Base-by-base conservation (phyloP, 2,329 filamentous ascomycete genomes). In the Sarocladium brachiariae region DNA sequence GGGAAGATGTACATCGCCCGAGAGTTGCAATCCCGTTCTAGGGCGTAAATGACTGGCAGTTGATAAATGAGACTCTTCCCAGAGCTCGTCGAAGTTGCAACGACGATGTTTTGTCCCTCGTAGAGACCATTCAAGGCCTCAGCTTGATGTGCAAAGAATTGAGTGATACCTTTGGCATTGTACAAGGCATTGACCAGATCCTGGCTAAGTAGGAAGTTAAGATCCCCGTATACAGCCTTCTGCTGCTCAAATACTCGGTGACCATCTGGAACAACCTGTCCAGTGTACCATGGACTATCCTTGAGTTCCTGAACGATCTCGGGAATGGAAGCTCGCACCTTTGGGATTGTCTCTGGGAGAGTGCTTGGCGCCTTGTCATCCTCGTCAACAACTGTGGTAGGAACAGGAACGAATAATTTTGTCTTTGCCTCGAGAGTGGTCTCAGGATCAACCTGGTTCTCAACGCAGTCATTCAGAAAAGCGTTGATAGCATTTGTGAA, bases 31-130 rank as follows among this genome's bases (percentile, higher is more conserved):
- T 97, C 87, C 49, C 81, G 74, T 65, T 99, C 92, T 2, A 99
- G 71, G 47, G 89, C 86, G 62, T 95, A 83, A 10, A 99, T 70
- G 39, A 99, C 89, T 0, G 93, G 93, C 14, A 99, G 78, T 61
- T 99, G 93, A 62, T 97, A 99, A 54, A 99, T 96, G n/a, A 99
- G 72, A 5, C 90, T 96, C 66, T 99, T 99, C 10, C 93, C 93
- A 1, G 93, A 99, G 62, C 89, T 95, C 0, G 93, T 99, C 0
- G 92, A 95, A 0, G 93, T 99, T 1, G 91, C 85, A 1, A 99
- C 86, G 49, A 99, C 92, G 13, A 97, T 89, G 63, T 96, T 84
- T 33, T 85, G 80, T 0, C 90, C 92, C 2, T 86, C 80, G 51
- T 92, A 77, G 1, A 99, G 73, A 53, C 86, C 81, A 61, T 99